A percentile compares a stretch with the other conserved stretches of the same genome.
These are phyloP conservation scores for Cucurbitaria berberidis DNA, from an alignment of 2,329 filamentous ascomycete species.

Conservation along the genomic window DNA sequence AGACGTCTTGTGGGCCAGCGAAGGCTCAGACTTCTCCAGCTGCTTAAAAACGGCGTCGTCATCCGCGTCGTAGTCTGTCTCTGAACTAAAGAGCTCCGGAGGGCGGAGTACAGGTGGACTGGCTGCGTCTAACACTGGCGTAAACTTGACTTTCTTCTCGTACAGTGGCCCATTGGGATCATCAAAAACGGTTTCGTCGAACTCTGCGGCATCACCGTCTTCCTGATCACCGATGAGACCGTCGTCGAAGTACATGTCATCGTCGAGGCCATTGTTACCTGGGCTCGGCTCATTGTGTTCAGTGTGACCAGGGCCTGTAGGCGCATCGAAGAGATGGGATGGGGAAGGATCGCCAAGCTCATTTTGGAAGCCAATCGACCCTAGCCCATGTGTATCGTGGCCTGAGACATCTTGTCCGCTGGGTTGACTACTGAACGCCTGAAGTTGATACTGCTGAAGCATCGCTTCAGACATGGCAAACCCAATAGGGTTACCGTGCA, in stretches of 20 bases:
- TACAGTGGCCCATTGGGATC: constrained; percentile 52
- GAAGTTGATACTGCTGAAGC: constrained; percentile 25
- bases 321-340: constrained; percentile 14
- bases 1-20: constrained; percentile 58
- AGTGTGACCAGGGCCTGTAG: constrained; percentile 4
- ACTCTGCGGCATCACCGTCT: constrained; percentile 59
- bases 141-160: constrained; percentile 56
- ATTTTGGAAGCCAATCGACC: constrained; percentile 21
- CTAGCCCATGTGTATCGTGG: constrained; percentile 18
- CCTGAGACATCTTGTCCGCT: background rate
- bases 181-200: constrained; percentile 78
- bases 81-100: constrained; percentile 20
- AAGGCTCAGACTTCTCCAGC: constrained; percentile 49
- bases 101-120: constrained; percentile 25
- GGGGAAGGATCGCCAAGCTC: constrained; percentile 10
- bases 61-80: constrained; percentile 41
- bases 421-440: constrained; percentile 1
- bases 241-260: constrained; percentile 74
- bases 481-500: constrained; percentile 40
- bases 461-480: constrained; percentile 40
- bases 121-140: constrained; percentile 21
- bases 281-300: constrained; percentile 14
- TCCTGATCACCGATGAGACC: constrained; percentile 63
- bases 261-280: constrained; percentile 36
- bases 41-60: constrained; percentile 38